Evolutionary conservation across 805 yeast species (phyloP).

Genomic region (Metschnikowia cubensis): DNA sequence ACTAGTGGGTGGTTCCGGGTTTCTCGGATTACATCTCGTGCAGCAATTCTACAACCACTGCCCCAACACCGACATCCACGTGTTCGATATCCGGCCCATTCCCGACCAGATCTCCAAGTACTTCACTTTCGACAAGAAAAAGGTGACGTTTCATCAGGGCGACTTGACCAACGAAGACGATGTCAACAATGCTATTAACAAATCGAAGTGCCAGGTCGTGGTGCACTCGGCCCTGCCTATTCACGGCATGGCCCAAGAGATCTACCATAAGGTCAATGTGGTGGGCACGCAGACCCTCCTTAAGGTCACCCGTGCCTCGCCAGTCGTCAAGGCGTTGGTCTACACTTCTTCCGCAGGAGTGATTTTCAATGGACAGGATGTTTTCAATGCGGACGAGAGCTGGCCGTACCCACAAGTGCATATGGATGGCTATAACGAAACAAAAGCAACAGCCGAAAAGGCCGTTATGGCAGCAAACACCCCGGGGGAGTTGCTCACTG

Average conservation of each 20-base stretch:
- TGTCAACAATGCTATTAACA: constrained; percentile 57
- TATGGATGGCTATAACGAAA: constrained; percentile 96
- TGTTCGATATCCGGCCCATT: constrained; percentile 86
- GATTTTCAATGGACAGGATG: constrained; percentile 90
- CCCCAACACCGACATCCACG: constrained; percentile 72
- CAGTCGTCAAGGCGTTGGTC: constrained; percentile 60
- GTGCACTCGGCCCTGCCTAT: constrained; percentile 97
- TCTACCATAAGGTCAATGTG: constrained; percentile 87
- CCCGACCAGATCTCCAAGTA: constrained; percentile 68
- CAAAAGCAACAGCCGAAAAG: constrained; percentile 87
- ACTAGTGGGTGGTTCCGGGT: constrained; percentile 94
- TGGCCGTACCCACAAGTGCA: constrained; percentile 90
- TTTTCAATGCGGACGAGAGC: constrained; percentile 86
- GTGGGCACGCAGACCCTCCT: constrained; percentile 79
- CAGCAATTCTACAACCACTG: constrained; percentile 70
- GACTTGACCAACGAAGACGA: constrained; percentile 77
- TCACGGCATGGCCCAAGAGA: constrained; percentile 73
- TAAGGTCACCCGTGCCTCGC: constrained; percentile 50
- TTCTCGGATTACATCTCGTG: constrained; percentile 85
- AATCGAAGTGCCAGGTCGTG: constrained; percentile 63
- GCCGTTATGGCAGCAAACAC: constrained; percentile 74
- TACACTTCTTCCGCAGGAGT: constrained; percentile 98
- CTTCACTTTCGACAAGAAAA: constrained; percentile 65
- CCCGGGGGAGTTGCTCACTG: constrained; percentile 57
- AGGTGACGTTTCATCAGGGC: constrained; percentile 66